These are phyloP conservation scores for Diaporthe batatas DNA, from an alignment of 2,329 filamentous ascomycete species.

Conservation along the genomic window DNA sequence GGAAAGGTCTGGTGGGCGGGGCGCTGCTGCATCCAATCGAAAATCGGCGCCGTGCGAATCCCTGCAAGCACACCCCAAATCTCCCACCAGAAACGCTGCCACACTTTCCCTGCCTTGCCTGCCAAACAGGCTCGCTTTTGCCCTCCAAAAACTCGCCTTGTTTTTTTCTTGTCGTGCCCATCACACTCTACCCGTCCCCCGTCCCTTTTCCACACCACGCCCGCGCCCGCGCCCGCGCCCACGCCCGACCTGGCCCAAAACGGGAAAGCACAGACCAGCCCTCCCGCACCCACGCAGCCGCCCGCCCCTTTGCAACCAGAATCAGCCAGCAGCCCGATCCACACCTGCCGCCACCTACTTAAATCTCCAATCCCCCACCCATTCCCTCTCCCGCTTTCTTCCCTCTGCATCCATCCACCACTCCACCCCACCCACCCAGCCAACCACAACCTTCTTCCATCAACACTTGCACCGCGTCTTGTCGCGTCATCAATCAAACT, in stretches of 20 bases:
- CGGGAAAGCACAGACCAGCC: constrained; percentile 45
- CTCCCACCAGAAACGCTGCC: constrained; percentile 40
- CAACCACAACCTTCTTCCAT: constrained; percentile 47
- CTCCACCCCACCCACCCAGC: constrained; percentile 46
- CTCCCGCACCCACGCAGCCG: constrained; percentile 14
- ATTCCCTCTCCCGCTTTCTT: constrained; percentile 52
- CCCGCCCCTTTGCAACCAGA: constrained; percentile 41
- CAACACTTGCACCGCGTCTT: constrained; percentile 47
- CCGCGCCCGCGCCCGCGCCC: too few relatives aligned
- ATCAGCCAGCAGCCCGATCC: constrained; percentile 48
- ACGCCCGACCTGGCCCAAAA: constrained; percentile 45
- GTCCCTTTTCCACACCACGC: constrained; percentile 41
- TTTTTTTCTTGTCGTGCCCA: constrained; percentile 45
- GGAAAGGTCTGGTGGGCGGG: constrained; percentile 44
- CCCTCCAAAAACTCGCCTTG: constrained; percentile 44
- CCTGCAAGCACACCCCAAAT: constrained; percentile 43
- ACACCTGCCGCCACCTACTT: constrained; percentile 50
- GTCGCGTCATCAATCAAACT: constrained; percentile 46
- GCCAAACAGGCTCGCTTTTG: constrained; percentile 43
- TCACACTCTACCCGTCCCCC: constrained; percentile 42
- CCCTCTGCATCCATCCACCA: constrained; percentile 49
- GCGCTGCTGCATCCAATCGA: constrained; percentile 46
- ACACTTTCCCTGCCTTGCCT: constrained; percentile 46
- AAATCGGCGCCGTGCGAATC: constrained; percentile 42
- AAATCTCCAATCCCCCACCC: constrained; percentile 60